These are phyloP conservation scores for Saccharomyces pastorianus DNA, from an alignment of 1,139 yeast species.

Conservation along the genomic window DNA sequence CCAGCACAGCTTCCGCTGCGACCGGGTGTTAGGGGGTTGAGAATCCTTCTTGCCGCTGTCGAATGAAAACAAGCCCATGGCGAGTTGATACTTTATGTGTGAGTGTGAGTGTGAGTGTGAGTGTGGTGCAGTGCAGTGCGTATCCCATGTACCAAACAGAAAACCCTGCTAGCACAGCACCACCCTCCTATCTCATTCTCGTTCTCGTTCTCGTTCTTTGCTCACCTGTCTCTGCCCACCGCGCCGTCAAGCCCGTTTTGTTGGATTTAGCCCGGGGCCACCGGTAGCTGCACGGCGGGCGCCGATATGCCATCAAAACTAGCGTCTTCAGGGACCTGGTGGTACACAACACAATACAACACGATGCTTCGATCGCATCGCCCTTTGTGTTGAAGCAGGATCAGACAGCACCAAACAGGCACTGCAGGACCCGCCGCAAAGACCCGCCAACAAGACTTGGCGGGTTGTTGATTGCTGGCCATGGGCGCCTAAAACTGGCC, in stretches of 20 bases:
- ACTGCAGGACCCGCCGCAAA: not conserved
- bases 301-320: not conserved
- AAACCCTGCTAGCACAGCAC: not conserved
- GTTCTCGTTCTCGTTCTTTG: too few relatives aligned
- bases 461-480: not conserved
- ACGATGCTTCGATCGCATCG: not conserved
- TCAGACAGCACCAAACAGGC: too few relatives aligned
- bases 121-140: not conserved
- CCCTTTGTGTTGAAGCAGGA: not conserved
- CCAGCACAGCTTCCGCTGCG: conserved; percentile 57
- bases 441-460: not conserved
- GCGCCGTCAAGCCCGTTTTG: not conserved
- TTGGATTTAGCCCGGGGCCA: not conserved
- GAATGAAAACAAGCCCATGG: conserved; percentile 20
- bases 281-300: not conserved
- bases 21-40: conserved; percentile 35
- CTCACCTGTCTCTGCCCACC: too few relatives aligned
- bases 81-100: not conserved
- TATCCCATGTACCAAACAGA: too few relatives aligned
- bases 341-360: not conserved
- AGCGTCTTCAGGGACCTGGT: not conserved
- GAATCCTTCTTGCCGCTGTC: conserved; percentile 17
- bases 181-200: not conserved
- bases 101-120: not conserved
- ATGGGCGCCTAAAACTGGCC: not conserved